Evolutionary conservation across 768 basidiomycete genomes (phyloP).

Genomic region (Leccinum longicurvipes): DNA sequence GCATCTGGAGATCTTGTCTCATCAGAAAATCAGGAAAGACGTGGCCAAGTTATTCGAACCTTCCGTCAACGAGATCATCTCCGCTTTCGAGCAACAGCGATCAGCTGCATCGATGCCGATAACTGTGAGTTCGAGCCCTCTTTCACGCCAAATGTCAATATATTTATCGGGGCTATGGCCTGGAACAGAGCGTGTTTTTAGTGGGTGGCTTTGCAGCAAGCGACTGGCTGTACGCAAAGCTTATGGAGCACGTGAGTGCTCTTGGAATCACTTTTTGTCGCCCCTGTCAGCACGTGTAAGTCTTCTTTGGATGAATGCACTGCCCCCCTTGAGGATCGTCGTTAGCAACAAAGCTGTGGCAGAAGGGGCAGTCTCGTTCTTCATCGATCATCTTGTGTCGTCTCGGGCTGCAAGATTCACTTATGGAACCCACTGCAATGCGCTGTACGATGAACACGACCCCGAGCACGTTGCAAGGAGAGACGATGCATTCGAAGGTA

Average conservation of each 20-base stretch:
- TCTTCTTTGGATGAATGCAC: background rate
- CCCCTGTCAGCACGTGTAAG: slow-evolving; percentile 14
- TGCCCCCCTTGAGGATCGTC: background rate
- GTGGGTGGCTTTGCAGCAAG: slow-evolving; percentile 15
- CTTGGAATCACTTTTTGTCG: slow-evolving; percentile 9
- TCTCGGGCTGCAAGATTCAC: slow-evolving; percentile 11
- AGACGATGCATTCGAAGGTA: slow-evolving; percentile 6
- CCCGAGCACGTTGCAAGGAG: slow-evolving; percentile 5
- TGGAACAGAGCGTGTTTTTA: slow-evolving; percentile 7
- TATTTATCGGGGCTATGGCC: background rate
- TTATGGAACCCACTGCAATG: slow-evolving; percentile 14
- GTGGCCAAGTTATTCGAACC: slow-evolving; percentile 13
- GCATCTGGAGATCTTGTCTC: slow-evolving; percentile 32
- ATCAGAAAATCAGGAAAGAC: slow-evolving; percentile 12
- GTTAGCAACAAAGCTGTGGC: slow-evolving; percentile 14
- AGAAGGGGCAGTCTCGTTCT: slow-evolving; percentile 14
- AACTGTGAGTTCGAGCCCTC: background rate
- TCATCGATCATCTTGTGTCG: slow-evolving; percentile 10
- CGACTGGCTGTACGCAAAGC: slow-evolving; percentile 9
- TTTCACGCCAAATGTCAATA: background rate
- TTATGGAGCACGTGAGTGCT: slow-evolving; percentile 10
- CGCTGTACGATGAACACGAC: slow-evolving; percentile 7
- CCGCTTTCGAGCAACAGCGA: slow-evolving; percentile 14
- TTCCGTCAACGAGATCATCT: slow-evolving; percentile 11
- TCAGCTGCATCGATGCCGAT: slow-evolving; percentile 7